Evolutionary conservation across 768 basidiomycete genomes (phyloP), one percentile per base, ranked within the genome.

Genomic region (Tricholomella constricta): DNA sequence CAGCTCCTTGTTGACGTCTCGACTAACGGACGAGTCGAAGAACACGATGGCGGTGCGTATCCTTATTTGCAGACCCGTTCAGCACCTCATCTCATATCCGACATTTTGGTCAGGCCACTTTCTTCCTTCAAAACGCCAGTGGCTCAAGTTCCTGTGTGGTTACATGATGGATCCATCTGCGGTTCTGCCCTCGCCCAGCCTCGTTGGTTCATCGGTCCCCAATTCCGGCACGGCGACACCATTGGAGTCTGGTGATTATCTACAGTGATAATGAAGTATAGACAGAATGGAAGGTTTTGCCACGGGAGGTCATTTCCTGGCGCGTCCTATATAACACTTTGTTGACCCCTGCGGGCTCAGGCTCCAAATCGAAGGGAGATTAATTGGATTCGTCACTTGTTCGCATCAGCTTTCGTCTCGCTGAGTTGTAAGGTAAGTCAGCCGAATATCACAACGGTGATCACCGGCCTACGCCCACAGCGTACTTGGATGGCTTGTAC

Each of bases 21-120:
- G 25, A 62, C 65, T 2, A 78, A 79, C 41, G 75, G 76, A 26
- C 78, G 91, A 10, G 79, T 94, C 8, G 90, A 90, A 64, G 78
- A 78, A 58, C 92, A 94, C 52, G 82, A 84, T 22, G 92, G 92
- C 48, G 92, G 92, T 91, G 51, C 26, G 85, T 70, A 17, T 35
- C n/a, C 20, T 36, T 14, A 17, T 40, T 40, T 2, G 46, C 15
- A 44, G 47, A n/a, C n/a, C n/a, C 43, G 37, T 12, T 32, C 15
- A 26, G 14, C 8, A 12, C 40, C 32, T 43, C 20, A 22, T 27
- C 19, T 43, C 36, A 29, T 19, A 17, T 47, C 38, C 17, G 26
- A 42, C 17, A 11, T 40, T 29, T 20, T 2, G n/a, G 6, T 17
- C 19, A 92, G 91, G 90, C 7, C 91, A 94, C 67, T 91, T 91